Percentiles rank a stretch among this genome's conserved stretches.
Conservation (phyloP, 345 rosid species). For the Kandelia obovata region DNA sequence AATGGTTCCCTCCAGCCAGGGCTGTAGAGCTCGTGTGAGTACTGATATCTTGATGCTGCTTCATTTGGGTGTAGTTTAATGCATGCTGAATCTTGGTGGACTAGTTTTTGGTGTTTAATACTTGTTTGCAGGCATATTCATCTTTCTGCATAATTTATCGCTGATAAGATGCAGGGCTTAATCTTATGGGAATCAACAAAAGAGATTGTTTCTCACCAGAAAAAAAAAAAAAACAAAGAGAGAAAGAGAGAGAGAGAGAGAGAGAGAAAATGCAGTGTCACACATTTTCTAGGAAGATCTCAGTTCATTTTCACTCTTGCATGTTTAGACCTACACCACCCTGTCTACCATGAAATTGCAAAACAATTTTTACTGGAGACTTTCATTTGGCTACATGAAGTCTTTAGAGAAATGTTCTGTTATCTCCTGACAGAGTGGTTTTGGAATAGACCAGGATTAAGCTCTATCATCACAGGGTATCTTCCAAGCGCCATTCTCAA, state of each 20-base stretch:
- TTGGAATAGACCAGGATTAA: slow-evolving; percentile 74
- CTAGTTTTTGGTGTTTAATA: background rate
- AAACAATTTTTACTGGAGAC: background rate
- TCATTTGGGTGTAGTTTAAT: background rate
- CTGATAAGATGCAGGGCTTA: too few relatives aligned
- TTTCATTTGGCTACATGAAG: background rate
- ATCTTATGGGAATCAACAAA: too few relatives aligned
- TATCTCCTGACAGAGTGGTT: slow-evolving; percentile 16
- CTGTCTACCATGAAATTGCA: background rate
- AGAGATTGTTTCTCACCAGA: too few relatives aligned
- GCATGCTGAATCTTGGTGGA: background rate
- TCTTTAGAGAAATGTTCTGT: background rate
- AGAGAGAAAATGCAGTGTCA: too few relatives aligned
- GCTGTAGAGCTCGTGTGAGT: slow-evolving; percentile 75
- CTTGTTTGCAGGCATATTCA: background rate
- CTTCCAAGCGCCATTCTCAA: slow-evolving; percentile 90
- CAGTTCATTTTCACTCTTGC: too few relatives aligned
- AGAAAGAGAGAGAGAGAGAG: too few relatives aligned
- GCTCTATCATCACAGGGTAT: slow-evolving; percentile 81
- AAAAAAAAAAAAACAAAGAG: too few relatives aligned
- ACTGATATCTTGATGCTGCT: slow-evolving; percentile 7
- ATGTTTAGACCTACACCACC: too few relatives aligned
- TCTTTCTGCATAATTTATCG: too few relatives aligned
- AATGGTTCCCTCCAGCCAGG: slow-evolving; percentile 92
- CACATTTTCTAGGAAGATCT: too few relatives aligned